phyloP scores from a whole-genome alignment of 179 eudicot species.

The Dionaea muscipula region DNA sequence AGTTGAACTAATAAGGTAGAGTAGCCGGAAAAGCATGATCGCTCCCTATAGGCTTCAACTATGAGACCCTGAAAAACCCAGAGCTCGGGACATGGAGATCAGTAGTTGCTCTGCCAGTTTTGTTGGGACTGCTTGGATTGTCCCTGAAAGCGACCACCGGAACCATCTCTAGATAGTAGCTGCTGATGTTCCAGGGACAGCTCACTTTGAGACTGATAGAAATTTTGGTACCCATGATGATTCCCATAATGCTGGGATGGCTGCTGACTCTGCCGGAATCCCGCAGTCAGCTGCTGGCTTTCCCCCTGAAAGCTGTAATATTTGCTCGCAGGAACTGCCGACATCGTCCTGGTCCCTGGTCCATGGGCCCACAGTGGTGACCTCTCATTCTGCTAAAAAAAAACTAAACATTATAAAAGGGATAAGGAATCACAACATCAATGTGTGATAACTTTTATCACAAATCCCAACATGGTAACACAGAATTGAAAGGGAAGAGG shows the following conservation, averaged over 20 bases:
- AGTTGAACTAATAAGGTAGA: too few species aligned
- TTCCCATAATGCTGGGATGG: constrained; percentile 59
- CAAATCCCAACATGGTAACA: too few species aligned
- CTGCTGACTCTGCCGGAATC: constrained; percentile 59
- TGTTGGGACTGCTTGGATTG: constrained; percentile 72
- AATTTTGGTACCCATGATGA: constrained; percentile 57
- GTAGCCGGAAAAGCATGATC: too few species aligned
- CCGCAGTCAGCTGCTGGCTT: constrained; percentile 62
- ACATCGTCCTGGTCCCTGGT: constrained; percentile 63
- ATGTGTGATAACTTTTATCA: too few species aligned
- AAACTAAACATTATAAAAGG: too few species aligned
- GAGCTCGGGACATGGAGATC: constrained; percentile 15
- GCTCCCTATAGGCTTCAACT: not conserved
- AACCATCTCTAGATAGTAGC: constrained; percentile 68
- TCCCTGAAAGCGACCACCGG: constrained; percentile 49
- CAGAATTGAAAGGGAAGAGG: not conserved
- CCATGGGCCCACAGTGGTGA: constrained; percentile 49
- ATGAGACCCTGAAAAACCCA: constrained; percentile 30
- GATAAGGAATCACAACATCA: too few species aligned
- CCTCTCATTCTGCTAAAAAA: constrained; percentile 35
- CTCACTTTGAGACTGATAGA: constrained; percentile 66
- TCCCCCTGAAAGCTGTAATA: constrained; percentile 81
- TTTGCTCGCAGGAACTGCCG: constrained; percentile 64
- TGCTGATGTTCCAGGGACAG: constrained; percentile 59
- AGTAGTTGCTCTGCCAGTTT: constrained; percentile 79